Evolutionary conservation across 306 rosid genomes (phyloP).

Genomic region (Prinsepia uniflora): DNA sequence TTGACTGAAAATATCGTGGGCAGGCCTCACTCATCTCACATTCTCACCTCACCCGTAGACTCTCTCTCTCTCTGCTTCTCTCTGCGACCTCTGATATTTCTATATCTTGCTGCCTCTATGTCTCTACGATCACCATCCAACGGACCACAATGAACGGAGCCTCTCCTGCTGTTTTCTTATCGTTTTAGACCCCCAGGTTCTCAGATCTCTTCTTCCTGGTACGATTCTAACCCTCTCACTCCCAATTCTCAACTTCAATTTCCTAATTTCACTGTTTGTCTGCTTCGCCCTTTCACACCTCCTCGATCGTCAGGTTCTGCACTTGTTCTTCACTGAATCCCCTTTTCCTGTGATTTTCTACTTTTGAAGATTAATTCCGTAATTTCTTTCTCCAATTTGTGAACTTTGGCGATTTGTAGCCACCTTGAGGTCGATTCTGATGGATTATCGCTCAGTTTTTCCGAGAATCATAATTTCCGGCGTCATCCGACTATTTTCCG

Average conservation of each 20-base stretch:
- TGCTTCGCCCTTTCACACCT: slow-evolving; percentile 3
- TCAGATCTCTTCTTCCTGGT: slow-evolving; percentile 65
- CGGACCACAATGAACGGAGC: slow-evolving; percentile 60
- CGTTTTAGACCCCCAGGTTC: slow-evolving; percentile 44
- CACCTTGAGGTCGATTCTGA: slow-evolving; percentile 7
- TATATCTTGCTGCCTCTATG: slow-evolving; percentile 37
- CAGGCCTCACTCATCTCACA: slow-evolving; percentile 23
- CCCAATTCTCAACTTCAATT: slow-evolving; percentile 3
- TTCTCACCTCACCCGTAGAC: slow-evolving; percentile 44
- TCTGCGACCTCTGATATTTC: slow-evolving; percentile 48
- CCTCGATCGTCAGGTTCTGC: not conserved
- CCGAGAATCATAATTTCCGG: not conserved
- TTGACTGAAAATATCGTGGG: slow-evolving; percentile 58
- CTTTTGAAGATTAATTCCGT: not conserved
- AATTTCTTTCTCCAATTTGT: not conserved
- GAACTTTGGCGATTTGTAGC: not conserved
- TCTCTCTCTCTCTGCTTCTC: slow-evolving; percentile 22
- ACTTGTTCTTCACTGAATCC: not conserved
- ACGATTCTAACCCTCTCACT: slow-evolving; percentile 24
- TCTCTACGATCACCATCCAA: slow-evolving; percentile 61
- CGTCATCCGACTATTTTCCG: not conserved
- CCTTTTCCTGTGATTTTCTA: not conserved
- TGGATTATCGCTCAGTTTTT: not conserved
- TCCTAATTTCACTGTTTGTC: not conserved
- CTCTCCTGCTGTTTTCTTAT: slow-evolving; percentile 30